A percentile compares a stretch with the other conserved stretches of the same genome.
These are phyloP conservation scores for Ceratocystis alfenasii DNA, from an alignment of 2,329 filamentous ascomycete species.

Conservation along the genomic window DNA sequence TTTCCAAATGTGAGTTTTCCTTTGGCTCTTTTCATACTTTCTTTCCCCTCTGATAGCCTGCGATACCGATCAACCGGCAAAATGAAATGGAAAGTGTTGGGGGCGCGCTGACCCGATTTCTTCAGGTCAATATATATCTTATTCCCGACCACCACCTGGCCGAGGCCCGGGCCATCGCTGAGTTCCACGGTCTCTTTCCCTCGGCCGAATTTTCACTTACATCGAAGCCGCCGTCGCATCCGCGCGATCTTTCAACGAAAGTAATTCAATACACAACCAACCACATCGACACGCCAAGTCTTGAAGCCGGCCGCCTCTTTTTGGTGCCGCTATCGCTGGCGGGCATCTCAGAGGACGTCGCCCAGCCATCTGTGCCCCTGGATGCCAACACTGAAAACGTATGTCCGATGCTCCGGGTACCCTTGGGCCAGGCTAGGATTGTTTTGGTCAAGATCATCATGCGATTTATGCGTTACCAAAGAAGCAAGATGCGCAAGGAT, in stretches of 20 bases:
- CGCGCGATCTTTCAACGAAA: not conserved
- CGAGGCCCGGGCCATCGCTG: constrained; percentile 14
- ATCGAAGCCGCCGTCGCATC: not conserved
- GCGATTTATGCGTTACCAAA: constrained; percentile 16
- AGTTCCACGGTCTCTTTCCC: constrained; percentile 13
- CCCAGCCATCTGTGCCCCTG: not conserved
- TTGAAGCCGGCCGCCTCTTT: constrained; percentile 21
- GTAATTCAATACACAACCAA: constrained; percentile 20
- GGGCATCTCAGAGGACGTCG: not conserved
- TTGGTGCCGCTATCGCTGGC: constrained; percentile 17
- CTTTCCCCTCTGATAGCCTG: not conserved
- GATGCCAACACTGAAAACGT: constrained; percentile 15
- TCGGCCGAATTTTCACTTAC: constrained; percentile 15
- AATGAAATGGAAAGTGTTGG: not conserved
- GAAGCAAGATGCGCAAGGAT: constrained; percentile 19
- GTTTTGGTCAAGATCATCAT: constrained; percentile 15
- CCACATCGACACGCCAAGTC: constrained; percentile 13
- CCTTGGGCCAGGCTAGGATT: constrained; percentile 11
- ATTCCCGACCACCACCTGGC: constrained; percentile 15
- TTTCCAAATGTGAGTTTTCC: constrained; percentile 17
- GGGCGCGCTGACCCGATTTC: not conserved
- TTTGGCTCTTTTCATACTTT: not conserved
- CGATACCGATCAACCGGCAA: not conserved
- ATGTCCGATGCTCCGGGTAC: constrained; percentile 10
- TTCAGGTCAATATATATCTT: constrained; percentile 18